phyloP scores from a whole-genome alignment of 331 rosid genomes.

The Rosa hybrid region DNA sequence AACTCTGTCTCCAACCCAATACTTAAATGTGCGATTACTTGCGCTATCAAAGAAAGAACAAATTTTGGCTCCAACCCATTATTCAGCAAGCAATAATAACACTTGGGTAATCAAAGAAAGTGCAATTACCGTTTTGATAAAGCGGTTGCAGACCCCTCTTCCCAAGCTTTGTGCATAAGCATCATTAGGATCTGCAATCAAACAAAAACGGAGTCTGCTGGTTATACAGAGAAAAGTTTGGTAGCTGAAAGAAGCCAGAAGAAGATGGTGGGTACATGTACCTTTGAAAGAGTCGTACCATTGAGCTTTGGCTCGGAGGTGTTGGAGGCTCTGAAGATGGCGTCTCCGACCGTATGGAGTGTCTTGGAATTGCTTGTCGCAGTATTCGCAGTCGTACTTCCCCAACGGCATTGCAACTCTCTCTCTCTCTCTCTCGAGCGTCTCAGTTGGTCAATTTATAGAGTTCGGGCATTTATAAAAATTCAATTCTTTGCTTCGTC shows the following conservation, averaged over 20 bases:
- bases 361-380: conserved; percentile 75
- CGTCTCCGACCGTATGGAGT: conserved; percentile 63
- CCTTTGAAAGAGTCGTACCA: conserved; percentile 81
- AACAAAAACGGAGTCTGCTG: neutral
- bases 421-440: neutral
- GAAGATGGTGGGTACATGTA: neutral
- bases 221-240: neutral
- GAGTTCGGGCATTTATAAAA: neutral
- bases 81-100: neutral
- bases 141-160: conserved; percentile 54
- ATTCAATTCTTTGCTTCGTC: no score
- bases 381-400: conserved; percentile 78
- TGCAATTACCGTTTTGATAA: conserved; percentile 53
- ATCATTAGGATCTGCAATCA: conserved; percentile 35
- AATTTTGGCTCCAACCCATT: conserved; percentile 13
- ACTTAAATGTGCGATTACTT: neutral
- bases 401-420: conserved; percentile 49
- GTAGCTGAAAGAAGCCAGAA: neutral
- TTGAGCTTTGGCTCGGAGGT: conserved; percentile 67
- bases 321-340: conserved; percentile 58
- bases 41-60: neutral
- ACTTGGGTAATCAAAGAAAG: conserved; percentile 11
- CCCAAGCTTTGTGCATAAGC: conserved; percentile 22
- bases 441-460: neutral
- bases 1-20: neutral